Evolutionary conservation across 2,329 filamentous ascomycete species (phyloP).

Genomic region (Paramyrothecium roridum): DNA sequence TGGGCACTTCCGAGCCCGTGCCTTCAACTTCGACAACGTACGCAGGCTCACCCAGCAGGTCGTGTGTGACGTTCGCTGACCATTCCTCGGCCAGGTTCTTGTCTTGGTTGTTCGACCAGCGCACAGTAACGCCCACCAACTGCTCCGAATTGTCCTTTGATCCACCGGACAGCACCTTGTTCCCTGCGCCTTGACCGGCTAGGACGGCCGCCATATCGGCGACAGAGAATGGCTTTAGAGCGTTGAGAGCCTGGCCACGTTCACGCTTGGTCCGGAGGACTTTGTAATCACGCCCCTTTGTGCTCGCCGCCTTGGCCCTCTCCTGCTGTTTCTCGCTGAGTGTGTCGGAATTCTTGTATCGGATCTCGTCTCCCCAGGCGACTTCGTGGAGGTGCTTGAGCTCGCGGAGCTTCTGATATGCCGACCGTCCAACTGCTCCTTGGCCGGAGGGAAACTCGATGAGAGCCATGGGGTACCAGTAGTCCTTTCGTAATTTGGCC

Average conservation of each 20-base stretch:
- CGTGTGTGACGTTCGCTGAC: conserved; percentile 52
- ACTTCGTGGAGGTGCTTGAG: conserved; percentile 61
- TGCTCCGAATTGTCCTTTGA: conserved; percentile 13
- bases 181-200: conserved; percentile 47
- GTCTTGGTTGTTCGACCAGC: conserved; percentile 49
- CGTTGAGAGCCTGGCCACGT: conserved; percentile 51
- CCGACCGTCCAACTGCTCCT: conserved; percentile 53
- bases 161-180: conserved; percentile 34
- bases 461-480: conserved; percentile 60
- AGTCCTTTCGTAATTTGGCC: conserved; percentile 62
- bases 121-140: conserved; percentile 38
- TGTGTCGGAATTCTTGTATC: conserved; percentile 33
- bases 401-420: conserved; percentile 63
- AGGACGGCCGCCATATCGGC: conserved; percentile 63
- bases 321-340: conserved; percentile 28
- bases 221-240: conserved; percentile 59
- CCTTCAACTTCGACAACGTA: conserved; percentile 7
- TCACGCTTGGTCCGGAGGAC: conserved; percentile 34
- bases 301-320: conserved; percentile 24
- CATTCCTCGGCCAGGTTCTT: conserved; percentile 43
- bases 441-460: conserved; percentile 54
- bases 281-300: conserved; percentile 26
- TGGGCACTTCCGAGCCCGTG: conserved; percentile 8
- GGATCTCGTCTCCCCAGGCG: conserved; percentile 51
- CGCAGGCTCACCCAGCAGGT: conserved; percentile 28